phyloP scores from a whole-genome alignment of 2,329 filamentous ascomycete genomes.

The Ascochyta pisi region DNA sequence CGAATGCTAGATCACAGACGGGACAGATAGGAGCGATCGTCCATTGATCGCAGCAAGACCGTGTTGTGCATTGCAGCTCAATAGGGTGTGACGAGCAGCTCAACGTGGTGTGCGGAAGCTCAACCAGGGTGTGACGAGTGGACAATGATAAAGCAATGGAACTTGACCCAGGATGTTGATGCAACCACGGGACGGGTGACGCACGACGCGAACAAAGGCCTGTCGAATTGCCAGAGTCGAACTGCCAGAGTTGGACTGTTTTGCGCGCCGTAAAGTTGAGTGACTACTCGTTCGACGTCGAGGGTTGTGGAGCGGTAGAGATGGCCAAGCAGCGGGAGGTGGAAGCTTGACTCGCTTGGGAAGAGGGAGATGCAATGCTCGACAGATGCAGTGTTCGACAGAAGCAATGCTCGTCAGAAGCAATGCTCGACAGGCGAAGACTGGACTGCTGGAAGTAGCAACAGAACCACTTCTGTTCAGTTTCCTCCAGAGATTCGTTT shows the following conservation, averaged over 20 bases:
- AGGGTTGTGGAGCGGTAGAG: background rate
- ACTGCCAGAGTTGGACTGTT: background rate
- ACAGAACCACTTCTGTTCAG: background rate
- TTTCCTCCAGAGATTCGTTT: background rate
- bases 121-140: background rate
- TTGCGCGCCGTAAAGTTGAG: background rate
- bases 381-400: too few relatives aligned
- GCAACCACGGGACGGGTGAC: background rate
- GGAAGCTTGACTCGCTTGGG: slow-evolving; percentile 7
- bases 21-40: background rate
- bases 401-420: background rate
- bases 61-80: too few relatives aligned
- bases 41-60: background rate
- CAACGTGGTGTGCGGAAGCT: background rate
- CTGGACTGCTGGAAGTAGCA: background rate
- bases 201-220: background rate
- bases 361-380: background rate
- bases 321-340: slow-evolving; percentile 1
- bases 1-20: background rate
- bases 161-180: background rate
- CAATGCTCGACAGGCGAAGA: too few relatives aligned
- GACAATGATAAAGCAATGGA: background rate
- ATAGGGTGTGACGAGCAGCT: too few relatives aligned
- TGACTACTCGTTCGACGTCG: background rate
- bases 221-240: background rate